These are phyloP conservation scores for Sphaerobolus stellatus DNA, from an alignment of 1,284 basidiomycete species.

Conservation along the genomic window DNA sequence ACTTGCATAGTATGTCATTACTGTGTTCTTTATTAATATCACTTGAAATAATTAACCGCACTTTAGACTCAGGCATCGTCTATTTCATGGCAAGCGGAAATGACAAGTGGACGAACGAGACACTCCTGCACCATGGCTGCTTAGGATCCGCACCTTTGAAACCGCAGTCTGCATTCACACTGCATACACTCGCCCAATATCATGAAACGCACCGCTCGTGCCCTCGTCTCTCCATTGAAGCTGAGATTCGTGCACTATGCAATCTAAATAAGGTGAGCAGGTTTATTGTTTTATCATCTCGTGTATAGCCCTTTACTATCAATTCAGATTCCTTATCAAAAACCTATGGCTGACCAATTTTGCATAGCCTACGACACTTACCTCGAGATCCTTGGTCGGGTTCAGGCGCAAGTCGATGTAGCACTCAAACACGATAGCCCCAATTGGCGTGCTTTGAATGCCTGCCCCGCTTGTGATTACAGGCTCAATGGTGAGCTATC, in stretches of 20 bases:
- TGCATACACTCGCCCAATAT: constrained; percentile 33
- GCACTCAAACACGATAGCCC: constrained; percentile 6
- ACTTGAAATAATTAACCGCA: not conserved
- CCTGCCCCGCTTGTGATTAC: constrained; percentile 32
- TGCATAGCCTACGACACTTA: constrained; percentile 20
- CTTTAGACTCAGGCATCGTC: constrained; percentile 7
- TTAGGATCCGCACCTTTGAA: constrained; percentile 8
- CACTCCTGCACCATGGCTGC: too few species aligned
- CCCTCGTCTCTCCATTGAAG: constrained; percentile 33
- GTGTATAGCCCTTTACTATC: not conserved
- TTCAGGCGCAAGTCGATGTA: constrained; percentile 2
- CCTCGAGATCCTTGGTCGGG: constrained; percentile 19
- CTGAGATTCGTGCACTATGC: constrained; percentile 10
- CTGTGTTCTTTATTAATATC: not conserved
- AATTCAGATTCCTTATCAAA: constrained; percentile 2
- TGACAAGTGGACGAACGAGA: too few species aligned
- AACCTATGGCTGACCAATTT: constrained; percentile 11
- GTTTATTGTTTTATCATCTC: not conserved
- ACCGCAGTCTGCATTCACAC: constrained; percentile 27
- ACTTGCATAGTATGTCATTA: not conserved
- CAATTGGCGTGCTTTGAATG: constrained; percentile 16
- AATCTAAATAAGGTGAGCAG: constrained; percentile 5
- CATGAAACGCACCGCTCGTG: constrained; percentile 21
- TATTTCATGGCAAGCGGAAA: constrained; percentile 10
- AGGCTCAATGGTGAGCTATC: constrained; percentile 21